Conservation (phyloP, 495 filamentous ascomycete species). For the Lindgomyces ingoldianus region DNA sequence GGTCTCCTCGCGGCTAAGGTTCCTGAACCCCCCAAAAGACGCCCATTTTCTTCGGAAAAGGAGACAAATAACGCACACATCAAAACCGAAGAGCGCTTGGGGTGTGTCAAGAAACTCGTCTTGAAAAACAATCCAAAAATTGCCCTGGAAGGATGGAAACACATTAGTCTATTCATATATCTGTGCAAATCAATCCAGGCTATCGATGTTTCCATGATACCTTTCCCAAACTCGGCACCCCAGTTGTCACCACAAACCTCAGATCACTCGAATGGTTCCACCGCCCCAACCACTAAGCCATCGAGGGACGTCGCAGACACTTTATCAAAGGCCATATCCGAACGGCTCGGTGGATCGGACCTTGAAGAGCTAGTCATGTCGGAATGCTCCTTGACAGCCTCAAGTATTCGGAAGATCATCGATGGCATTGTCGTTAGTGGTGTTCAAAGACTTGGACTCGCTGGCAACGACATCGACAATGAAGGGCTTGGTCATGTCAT, state of each 20-base stretch:
- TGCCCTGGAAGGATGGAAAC: constrained; percentile 82
- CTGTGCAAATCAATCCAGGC: constrained; percentile 83
- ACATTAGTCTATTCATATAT: constrained; percentile 86
- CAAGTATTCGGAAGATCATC: constrained; percentile 70
- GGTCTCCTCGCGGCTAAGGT: constrained; percentile 79
- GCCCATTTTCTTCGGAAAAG: constrained; percentile 34
- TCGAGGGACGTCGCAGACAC: constrained; percentile 56
- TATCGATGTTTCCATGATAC: constrained; percentile 81
- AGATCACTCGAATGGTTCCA: constrained; percentile 19
- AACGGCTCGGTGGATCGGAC: constrained; percentile 70
- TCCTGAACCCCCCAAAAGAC: constrained; percentile 24
- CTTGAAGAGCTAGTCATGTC: constrained; percentile 84
- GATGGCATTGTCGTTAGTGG: constrained; percentile 74
- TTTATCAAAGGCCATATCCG: constrained; percentile 71
- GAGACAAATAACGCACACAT: constrained; percentile 49
- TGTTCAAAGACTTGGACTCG: constrained; percentile 74
- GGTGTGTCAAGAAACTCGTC: constrained; percentile 81
- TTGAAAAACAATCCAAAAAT: constrained; percentile 90
- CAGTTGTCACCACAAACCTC: constrained; percentile 32
- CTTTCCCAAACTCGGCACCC: constrained; percentile 61
- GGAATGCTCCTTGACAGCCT: constrained; percentile 69
- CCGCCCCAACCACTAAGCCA: neutral
- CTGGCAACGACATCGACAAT: constrained; percentile 72
- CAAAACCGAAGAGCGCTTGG: constrained; percentile 56
- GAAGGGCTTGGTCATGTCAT: constrained; percentile 75